phyloP scores from a whole-genome alignment of 2,329 filamentous ascomycete genomes.

The Diplodia scrobiculata region DNA sequence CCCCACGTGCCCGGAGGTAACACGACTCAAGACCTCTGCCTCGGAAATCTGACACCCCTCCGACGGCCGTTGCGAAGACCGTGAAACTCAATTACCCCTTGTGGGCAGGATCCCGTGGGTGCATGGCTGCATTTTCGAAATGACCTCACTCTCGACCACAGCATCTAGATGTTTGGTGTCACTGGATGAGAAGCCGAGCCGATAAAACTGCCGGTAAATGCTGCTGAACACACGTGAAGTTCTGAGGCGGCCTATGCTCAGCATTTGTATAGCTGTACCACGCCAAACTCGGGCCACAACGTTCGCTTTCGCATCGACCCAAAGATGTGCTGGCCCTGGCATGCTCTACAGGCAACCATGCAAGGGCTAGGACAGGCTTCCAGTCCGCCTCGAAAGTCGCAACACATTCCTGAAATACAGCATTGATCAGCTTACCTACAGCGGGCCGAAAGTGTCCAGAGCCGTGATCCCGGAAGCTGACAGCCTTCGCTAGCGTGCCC shows the following conservation, averaged over 20 bases:
- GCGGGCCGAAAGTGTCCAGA: conserved; percentile 17
- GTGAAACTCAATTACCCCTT: conserved; percentile 14
- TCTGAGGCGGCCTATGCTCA: conserved; percentile 6
- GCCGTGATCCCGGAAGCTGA: conserved; percentile 22
- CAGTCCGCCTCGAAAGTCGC: conserved; percentile 6
- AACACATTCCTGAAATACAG: conserved; percentile 22
- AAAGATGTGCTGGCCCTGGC: conserved; percentile 1
- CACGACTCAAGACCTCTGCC: background rate
- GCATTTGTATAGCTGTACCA: background rate
- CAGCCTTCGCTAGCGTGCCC: conserved; percentile 10
- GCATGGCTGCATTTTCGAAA: conserved; percentile 7
- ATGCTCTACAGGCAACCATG: background rate
- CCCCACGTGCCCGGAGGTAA: conserved; percentile 12
- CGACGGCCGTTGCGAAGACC: background rate
- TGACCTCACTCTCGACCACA: background rate
- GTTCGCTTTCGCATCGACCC: conserved; percentile 11
- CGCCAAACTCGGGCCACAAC: background rate
- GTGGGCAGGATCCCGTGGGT: background rate
- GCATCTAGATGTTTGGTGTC: background rate
- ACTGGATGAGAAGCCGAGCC: conserved; percentile 2
- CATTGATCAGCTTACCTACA: conserved; percentile 24
- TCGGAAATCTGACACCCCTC: conserved; percentile 10
- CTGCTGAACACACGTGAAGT: background rate
- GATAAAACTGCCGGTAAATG: conserved; percentile 18
- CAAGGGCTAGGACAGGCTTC: conserved; percentile 18